Evolutionary conservation across 805 yeast genomes (phyloP).

Genomic region (Hyphopichia homilentoma): DNA sequence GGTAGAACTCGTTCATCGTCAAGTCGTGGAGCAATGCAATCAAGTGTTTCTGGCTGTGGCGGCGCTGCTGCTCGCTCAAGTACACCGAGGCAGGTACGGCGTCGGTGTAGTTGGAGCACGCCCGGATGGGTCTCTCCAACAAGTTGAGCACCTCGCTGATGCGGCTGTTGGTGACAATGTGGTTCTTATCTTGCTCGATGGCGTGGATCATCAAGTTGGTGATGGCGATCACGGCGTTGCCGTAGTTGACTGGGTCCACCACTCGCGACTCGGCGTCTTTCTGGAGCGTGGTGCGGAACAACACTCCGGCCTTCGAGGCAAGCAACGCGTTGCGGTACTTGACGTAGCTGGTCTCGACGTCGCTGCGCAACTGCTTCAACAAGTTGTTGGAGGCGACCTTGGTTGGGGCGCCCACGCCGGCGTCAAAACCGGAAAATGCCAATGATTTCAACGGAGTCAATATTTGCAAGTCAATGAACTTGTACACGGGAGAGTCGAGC

Average conservation of each 20-base stretch:
- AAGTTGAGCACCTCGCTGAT: conserved; percentile 58
- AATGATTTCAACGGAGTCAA: conserved; percentile 9
- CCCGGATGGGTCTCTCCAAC: conserved; percentile 55
- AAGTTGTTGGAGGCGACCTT: too few relatives aligned
- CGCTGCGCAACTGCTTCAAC: background rate
- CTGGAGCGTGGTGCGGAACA: conserved; percentile 36
- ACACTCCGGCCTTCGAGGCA: conserved; percentile 28
- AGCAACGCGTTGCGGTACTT: conserved; percentile 23
- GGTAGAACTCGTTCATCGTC: conserved; percentile 60
- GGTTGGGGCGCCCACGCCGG: too few relatives aligned
- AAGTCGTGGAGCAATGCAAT: conserved; percentile 59
- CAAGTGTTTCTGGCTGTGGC: conserved; percentile 28
- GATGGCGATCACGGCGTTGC: conserved; percentile 61
- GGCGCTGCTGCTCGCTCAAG: conserved; percentile 29
- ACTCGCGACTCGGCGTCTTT: conserved; percentile 60
- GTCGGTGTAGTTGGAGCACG: conserved; percentile 35
- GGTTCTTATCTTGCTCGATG: conserved; percentile 58
- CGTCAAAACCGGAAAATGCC: conserved; percentile 2
- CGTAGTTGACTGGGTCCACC: conserved; percentile 54
- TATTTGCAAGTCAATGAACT: conserved; percentile 11
- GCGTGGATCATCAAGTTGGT: conserved; percentile 58
- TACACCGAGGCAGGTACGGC: conserved; percentile 43
- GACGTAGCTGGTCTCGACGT: conserved; percentile 4
- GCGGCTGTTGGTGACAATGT: conserved; percentile 46
- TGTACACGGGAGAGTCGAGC: conserved; percentile 4